These are phyloP conservation scores for Trichoderma brevicompactum DNA, from an alignment of 2,329 filamentous ascomycete species.

Conservation along the genomic window DNA sequence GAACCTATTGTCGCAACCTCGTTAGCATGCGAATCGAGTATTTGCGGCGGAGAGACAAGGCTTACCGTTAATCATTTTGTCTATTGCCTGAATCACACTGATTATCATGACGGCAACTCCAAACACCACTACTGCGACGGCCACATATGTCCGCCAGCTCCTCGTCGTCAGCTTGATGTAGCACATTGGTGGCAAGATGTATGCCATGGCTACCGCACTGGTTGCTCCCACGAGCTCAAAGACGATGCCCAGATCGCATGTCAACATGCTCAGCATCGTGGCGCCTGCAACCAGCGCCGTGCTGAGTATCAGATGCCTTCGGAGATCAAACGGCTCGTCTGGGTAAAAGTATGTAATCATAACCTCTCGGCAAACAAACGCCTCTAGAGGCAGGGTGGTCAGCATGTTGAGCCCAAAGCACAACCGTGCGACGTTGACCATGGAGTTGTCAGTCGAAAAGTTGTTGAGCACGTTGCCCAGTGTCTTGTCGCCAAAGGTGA, in stretches of 20 bases:
- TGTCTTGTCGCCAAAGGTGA: conserved; percentile 90
- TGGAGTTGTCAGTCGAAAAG: conserved; percentile 84
- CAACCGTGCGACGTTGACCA: conserved; percentile 93
- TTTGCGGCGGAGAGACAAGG: neutral
- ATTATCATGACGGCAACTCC: conserved; percentile 81
- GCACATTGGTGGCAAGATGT: conserved; percentile 92
- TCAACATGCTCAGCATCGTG: conserved; percentile 77
- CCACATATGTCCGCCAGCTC: conserved; percentile 73
- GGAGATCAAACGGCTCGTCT: conserved; percentile 75
- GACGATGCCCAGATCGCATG: conserved; percentile 90
- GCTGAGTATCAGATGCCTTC: conserved; percentile 84
- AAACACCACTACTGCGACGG: conserved; percentile 75
- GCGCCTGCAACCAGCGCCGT: conserved; percentile 79
- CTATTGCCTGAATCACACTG: conserved; percentile 72
- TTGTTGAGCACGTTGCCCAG: conserved; percentile 98
- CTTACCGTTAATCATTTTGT: conserved; percentile 64
- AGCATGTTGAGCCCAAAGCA: conserved; percentile 99
- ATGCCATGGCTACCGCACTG: conserved; percentile 89
- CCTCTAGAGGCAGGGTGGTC: conserved; percentile 92
- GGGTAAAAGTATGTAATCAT: conserved; percentile 84
- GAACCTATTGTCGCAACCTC: neutral
- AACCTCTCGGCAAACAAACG: conserved; percentile 95
- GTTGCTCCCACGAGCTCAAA: conserved; percentile 97
- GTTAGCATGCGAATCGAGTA: neutral
- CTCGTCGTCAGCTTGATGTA: conserved; percentile 89